A percentile compares a stretch with the other conserved stretches of the same genome.
phyloP scores from a whole-genome alignment of 2,329 filamentous ascomycete genomes.

The Neonectria neomacrospora region DNA sequence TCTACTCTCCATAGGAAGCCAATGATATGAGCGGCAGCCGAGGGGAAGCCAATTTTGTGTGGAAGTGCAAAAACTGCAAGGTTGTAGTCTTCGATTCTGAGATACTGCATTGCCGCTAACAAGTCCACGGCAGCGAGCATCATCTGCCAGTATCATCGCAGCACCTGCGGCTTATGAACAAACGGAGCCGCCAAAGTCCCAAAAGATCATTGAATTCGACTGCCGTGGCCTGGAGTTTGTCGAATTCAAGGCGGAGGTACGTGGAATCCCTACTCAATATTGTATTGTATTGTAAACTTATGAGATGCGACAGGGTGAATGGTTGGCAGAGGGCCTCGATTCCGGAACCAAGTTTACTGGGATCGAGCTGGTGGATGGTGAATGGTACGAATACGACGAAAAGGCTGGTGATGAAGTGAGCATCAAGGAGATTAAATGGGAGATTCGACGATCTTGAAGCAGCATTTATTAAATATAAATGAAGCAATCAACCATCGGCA shows the following conservation, averaged over 20 bases:
- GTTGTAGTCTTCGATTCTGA: conserved; percentile 54
- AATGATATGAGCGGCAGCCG: conserved; percentile 93
- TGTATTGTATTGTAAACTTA: not conserved
- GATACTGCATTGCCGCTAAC: conserved; percentile 2
- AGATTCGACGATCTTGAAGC: conserved; percentile 75
- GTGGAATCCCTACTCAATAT: not conserved
- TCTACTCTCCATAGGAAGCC: conserved; percentile 71
- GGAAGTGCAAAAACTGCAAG: conserved; percentile 99
- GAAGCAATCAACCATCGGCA: not conserved
- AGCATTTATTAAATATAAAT: conserved; percentile 15
- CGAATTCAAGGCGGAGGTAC: conserved; percentile 89
- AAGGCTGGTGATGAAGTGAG: conserved; percentile 92
- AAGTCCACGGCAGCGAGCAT: conserved; percentile 71
- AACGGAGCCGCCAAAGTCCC: conserved; percentile 75
- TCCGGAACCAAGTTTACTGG: conserved; percentile 82
- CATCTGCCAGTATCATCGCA: conserved; percentile 84
- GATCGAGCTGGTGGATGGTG: conserved; percentile 87
- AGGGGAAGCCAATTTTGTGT: conserved; percentile 99
- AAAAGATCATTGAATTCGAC: conserved; percentile 90
- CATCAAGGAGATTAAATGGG: conserved; percentile 90
- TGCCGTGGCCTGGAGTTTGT: conserved; percentile 93
- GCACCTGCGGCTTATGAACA: conserved; percentile 78
- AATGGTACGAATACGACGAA: conserved; percentile 99
- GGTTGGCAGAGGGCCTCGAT: conserved; percentile 84
- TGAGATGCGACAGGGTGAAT: conserved; percentile 75